Base-by-base conservation (phyloP, 2,329 filamentous ascomycete genomes). In the Talaromyces sp. region DNA sequence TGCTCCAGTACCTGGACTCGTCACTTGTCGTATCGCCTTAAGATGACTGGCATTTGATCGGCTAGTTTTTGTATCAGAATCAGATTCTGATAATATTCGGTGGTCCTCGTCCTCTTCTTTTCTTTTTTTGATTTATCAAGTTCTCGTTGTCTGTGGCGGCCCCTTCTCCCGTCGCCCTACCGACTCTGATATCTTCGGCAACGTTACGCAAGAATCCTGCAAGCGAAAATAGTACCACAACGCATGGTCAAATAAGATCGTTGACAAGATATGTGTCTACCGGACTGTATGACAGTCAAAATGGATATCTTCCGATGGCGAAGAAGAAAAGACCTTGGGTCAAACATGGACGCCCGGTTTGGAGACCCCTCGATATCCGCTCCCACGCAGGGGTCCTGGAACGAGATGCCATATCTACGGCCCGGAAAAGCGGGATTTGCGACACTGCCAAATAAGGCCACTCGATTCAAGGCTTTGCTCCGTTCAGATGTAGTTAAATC, bases 351-450 rank as follows among this genome's bases (percentile, higher is more conserved):
- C 68, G 70, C 75, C 35, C 75, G 77, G 67, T 80, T 77, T 74
- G 78, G 78, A 3, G 78, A 80, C 68, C 69, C 72, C 43, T 69
- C 75, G 17, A 80, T 80, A 67, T 77, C 74, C 27, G 75, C 75
- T 69, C 78, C 78, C 25, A 78, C 71, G 45, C 70, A 74, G 45
- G 78, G 78, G 27, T 79, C 78, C n/a, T 80, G 78, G 78, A 80
- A 74, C 56, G 73, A 76, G 50, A 62, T 68, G 9, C 66, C 73
- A 15, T 65, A 57, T 35, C 67, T 68, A 67, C 62, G 7, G 31
- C 66, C 54, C 68, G 69, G 63, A 41, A 59, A 49, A 60, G 19
- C 8, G 31, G 62, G 13, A n/a, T 62, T 31, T 66, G 60, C 9
- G 58, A 52, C 27, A 43, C 41, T 41, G 31, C 33, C n/a, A 52